These are phyloP conservation scores for Cucumis hystrix DNA, from an alignment of 306 rosid species.

Conservation along the genomic window DNA sequence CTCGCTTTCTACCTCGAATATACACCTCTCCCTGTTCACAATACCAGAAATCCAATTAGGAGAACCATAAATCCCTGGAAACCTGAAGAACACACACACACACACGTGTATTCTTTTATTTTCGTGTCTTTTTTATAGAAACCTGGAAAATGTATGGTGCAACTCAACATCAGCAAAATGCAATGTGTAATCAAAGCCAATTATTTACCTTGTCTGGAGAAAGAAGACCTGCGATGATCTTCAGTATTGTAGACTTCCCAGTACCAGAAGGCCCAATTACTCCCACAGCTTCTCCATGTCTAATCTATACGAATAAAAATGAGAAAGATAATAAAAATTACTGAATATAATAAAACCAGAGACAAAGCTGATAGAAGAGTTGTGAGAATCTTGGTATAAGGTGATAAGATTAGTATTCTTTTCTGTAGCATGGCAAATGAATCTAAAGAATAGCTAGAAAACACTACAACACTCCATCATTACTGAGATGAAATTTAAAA, in stretches of 20 bases:
- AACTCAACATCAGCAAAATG: not conserved
- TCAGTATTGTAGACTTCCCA: slow-evolving; percentile 83
- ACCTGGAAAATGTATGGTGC: not conserved
- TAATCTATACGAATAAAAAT: slow-evolving; percentile 41
- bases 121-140: too few species aligned
- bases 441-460: not conserved
- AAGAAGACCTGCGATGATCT: slow-evolving; percentile 91
- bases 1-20: slow-evolving; percentile 72
- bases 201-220: slow-evolving; percentile 66
- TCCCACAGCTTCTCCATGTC: slow-evolving; percentile 97
- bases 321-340: slow-evolving; percentile 6
- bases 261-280: slow-evolving; percentile 99
- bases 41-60: slow-evolving; percentile 5
- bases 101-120: too few species aligned
- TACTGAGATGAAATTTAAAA: not conserved
- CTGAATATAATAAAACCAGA: not conserved
- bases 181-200: slow-evolving; percentile 1
- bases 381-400: not conserved
- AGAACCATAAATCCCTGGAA: not conserved
- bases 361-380: not conserved
- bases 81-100: not conserved
- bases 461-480: not conserved
- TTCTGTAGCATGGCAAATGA: not conserved
- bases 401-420: not conserved
- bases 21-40: slow-evolving; percentile 83